Conservation (phyloP, 495 filamentous ascomycete species). For the Chaetomidium leptoderma region DNA sequence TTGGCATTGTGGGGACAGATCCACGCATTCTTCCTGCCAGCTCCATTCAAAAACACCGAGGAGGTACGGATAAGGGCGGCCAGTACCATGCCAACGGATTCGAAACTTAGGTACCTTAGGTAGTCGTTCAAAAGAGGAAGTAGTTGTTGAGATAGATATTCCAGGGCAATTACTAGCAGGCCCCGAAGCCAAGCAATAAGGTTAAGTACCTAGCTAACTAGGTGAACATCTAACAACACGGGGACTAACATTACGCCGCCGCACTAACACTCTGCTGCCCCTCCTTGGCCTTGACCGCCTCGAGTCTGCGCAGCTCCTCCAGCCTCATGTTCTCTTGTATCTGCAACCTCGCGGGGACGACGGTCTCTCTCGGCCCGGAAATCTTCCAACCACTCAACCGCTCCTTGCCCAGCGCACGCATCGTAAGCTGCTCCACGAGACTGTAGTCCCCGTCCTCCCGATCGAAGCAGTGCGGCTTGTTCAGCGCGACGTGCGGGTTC, state of each 20-base stretch:
- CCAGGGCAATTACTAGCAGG: too few species aligned
- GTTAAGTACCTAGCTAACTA: not conserved
- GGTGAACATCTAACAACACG: not conserved
- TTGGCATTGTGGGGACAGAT: too few species aligned
- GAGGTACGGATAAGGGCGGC: too few species aligned
- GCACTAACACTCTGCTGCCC: constrained; percentile 12
- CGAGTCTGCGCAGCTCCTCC: constrained; percentile 42
- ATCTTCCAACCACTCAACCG: constrained; percentile 61
- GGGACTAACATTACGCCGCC: constrained; percentile 2
- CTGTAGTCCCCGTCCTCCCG: constrained; percentile 58
- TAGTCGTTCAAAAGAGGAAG: too few species aligned
- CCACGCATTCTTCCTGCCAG: too few species aligned
- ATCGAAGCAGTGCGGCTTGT: constrained; percentile 60
- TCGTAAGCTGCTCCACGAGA: constrained; percentile 64
- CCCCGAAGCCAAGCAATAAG: too few species aligned
- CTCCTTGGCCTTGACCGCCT: constrained; percentile 25
- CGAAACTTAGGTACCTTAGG: too few species aligned
- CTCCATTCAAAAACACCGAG: too few species aligned
- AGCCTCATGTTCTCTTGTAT: constrained; percentile 50
- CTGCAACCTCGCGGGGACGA: constrained; percentile 40
- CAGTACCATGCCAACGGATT: too few species aligned
- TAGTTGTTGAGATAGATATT: too few species aligned
- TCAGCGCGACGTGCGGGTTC: constrained; percentile 63
- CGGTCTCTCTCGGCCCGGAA: constrained; percentile 45
- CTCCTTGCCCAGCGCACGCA: constrained; percentile 55